These are phyloP conservation scores for Trichophyton simii DNA, from an alignment of 2,329 filamentous ascomycete species.

Conservation along the genomic window DNA sequence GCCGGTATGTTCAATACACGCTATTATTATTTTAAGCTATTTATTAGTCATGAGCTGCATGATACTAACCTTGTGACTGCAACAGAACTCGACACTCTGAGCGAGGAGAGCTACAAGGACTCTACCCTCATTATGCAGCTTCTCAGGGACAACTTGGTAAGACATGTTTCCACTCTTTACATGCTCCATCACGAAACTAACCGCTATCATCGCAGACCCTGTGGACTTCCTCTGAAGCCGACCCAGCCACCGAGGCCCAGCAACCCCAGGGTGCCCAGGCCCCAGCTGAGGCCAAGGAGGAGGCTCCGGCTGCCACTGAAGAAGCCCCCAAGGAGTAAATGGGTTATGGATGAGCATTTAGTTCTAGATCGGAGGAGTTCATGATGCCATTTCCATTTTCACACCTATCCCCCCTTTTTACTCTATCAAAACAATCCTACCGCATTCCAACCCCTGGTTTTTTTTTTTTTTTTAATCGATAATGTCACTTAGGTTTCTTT, in stretches of 20 bases:
- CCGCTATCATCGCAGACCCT: constrained; percentile 54
- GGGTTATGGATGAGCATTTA: constrained; percentile 2
- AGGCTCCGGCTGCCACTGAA: constrained; percentile 26
- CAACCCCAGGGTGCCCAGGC: constrained; percentile 16
- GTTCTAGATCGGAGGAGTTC: constrained; percentile 8
- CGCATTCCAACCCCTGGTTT: background rate
- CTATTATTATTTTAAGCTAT: background rate
- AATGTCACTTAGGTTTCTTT: constrained; percentile 7
- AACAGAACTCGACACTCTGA: constrained; percentile 84
- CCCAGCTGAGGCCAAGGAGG: constrained; percentile 29
- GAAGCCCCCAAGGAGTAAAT: constrained; percentile 23
- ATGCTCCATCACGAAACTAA: constrained; percentile 19
- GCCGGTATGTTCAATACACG: constrained; percentile 43
- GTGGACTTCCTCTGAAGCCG: constrained; percentile 97
- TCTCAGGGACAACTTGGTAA: constrained; percentile 86
- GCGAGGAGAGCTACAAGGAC: constrained; percentile 99
- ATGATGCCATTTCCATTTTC: constrained; percentile 1
- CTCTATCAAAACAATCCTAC: background rate
- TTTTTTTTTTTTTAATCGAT: constrained; percentile 8
- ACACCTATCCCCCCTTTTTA: background rate
- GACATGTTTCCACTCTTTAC: constrained; percentile 15
- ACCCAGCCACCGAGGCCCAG: constrained; percentile 51
- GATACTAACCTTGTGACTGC: constrained; percentile 1
- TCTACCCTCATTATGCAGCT: constrained; percentile 98
- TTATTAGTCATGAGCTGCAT: background rate